These are phyloP conservation scores for Yamadazyma spencermartinsiae DNA, from an alignment of 1,139 yeast species.

Conservation along the genomic window DNA sequence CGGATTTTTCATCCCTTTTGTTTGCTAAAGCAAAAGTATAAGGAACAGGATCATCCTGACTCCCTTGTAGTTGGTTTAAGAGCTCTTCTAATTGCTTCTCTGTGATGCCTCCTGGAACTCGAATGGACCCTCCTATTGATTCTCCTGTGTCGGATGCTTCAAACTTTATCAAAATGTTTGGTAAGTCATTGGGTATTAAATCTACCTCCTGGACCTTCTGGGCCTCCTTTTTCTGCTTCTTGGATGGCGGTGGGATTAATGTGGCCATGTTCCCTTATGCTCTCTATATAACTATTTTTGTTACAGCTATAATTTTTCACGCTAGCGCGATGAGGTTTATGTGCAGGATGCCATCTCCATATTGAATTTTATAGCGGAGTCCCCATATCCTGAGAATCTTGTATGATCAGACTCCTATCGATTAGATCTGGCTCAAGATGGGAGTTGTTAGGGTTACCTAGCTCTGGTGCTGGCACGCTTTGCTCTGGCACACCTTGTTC, in stretches of 20 bases:
- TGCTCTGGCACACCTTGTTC: background rate
- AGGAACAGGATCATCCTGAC: constrained; percentile 82
- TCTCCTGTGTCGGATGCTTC: constrained; percentile 97
- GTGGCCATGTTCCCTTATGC: constrained; percentile 68
- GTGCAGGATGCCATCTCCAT: constrained; percentile 13
- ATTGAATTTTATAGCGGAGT: constrained; percentile 5
- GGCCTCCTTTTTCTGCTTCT: constrained; percentile 81
- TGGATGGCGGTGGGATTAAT: constrained; percentile 88
- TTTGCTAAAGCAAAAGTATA: constrained; percentile 74
- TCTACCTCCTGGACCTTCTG: constrained; percentile 79
- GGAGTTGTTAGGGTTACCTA: too few relatives aligned
- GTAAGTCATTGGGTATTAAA: constrained; percentile 73
- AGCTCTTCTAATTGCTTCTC: constrained; percentile 88
- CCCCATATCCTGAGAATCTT: constrained; percentile 16
- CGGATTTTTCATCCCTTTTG: constrained; percentile 40
- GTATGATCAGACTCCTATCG: constrained; percentile 11
- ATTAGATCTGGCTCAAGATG: background rate
- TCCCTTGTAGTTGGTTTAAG: constrained; percentile 69
- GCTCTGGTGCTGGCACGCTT: too few relatives aligned
- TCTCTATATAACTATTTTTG: background rate
- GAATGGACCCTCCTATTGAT: constrained; percentile 74
- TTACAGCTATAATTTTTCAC: constrained; percentile 1
- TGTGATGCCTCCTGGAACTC: constrained; percentile 89
- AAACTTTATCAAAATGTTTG: constrained; percentile 84
- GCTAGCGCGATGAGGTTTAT: constrained; percentile 21